Evolutionary conservation across 768 basidiomycete genomes (phyloP), one percentile per base, ranked within the genome.

Genomic region (Amylocystis lapponica): DNA sequence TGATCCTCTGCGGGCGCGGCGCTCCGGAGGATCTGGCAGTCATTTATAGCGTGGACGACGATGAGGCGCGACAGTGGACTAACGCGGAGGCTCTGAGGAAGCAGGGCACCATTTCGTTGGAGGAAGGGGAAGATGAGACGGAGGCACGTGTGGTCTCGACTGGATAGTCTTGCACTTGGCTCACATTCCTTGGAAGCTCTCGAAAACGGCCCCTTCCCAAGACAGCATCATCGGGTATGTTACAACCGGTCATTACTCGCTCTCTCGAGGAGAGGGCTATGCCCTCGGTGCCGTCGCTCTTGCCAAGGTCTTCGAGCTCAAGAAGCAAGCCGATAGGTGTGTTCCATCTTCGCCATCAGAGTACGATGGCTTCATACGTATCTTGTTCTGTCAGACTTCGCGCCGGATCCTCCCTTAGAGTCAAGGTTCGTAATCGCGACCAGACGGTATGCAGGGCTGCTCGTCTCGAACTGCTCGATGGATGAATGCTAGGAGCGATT

Each of bases 211-310:
- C 6, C 70, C 79, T 5, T 53, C 66, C 2, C 56, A 69, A 36
- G 58, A 66, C 3, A 57, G 64, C 3, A 70, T 87, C 20, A 78
- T 95, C 40, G 94, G 95, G 1, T 88, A 86, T 54, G 72, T 92
- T 16, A 90, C 91, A 0, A 83, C 86, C 2, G 94, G 93, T 0
- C 81, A 81, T 47, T 85, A 76, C 58, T 94, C 93, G 2, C 71
- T 97, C 7, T 72, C 79, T 0, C 75, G 81, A 22, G 94, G 94
- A 0, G 66, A 75, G 46, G 92, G 89, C 0, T 78, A 79, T 53
- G 93, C 78, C 2, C 70, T 96, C 11, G 95, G 82, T 14, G 78
- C 82, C 0, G 63, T 97, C 14, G 68, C 87, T 3, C 57, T 93
- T 11, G 54, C 60, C 21, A 65, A 65, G 41, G 64, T 80, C 27